Evolutionary conservation across 1,284 basidiomycete species (phyloP).

Genomic region (Rhodotorula sp.): DNA sequence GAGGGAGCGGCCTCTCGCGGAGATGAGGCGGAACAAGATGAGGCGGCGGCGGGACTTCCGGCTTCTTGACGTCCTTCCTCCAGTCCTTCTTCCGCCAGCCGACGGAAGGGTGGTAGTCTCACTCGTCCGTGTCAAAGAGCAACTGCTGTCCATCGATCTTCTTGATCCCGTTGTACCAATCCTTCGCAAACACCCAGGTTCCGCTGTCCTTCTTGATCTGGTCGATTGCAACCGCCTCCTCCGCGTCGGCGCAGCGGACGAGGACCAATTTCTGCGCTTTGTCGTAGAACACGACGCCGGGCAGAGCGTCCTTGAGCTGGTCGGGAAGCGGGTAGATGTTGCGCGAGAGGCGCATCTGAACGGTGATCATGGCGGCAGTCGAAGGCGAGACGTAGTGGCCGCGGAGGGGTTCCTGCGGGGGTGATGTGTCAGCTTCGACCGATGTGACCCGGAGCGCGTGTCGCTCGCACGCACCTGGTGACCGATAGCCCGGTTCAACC

Average conservation of each 20-base stretch:
- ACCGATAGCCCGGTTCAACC: conserved; percentile 65
- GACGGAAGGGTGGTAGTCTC: neutral
- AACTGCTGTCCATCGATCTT: neutral
- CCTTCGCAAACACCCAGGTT: conserved; percentile 52
- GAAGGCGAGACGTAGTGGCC: conserved; percentile 46
- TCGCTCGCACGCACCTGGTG: conserved; percentile 64
- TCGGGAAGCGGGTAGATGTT: neutral
- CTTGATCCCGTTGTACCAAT: conserved; percentile 63
- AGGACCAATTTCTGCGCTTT: conserved; percentile 51
- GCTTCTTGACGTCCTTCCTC: neutral
- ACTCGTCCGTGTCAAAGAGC: neutral
- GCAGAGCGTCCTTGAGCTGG: conserved; percentile 46
- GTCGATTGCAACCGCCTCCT: conserved; percentile 56
- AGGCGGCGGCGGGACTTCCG: too few species aligned
- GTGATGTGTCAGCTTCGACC: too few species aligned
- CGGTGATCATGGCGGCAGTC: conserved; percentile 44
- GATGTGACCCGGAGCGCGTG: too few species aligned
- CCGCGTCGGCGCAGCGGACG: conserved; percentile 55
- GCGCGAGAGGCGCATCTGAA: conserved; percentile 2
- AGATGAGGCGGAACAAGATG: too few species aligned
- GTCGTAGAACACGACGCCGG: conserved; percentile 54
- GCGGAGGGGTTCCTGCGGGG: conserved; percentile 47
- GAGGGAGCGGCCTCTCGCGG: too few species aligned
- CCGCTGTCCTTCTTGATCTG: conserved; percentile 61
- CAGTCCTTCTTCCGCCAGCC: neutral